Base-by-base conservation (phyloP, 164 flowering plant genomes). In the Piper betle region DNA sequence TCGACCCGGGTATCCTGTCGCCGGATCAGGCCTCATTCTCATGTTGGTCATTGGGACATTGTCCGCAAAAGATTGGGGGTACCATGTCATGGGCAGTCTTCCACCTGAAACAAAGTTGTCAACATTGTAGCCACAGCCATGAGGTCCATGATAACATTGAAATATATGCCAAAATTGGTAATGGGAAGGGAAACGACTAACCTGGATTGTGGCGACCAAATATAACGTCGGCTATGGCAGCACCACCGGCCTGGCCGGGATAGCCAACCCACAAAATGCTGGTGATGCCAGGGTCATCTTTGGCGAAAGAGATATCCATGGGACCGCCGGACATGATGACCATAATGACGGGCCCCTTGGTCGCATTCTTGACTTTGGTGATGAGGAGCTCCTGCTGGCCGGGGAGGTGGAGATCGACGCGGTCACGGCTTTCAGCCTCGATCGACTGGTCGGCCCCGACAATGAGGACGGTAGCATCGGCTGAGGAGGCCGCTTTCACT, bases 241-340 rank as follows among this genome's bases (percentile, higher is more conserved):
- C 89, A 8, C 99, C 99, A 38, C 99, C 99, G 46, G 94, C 96
- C 77, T 93, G 81, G n/a, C 98, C 97, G 52, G 98, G 98, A 74
- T 83, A 94, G 46, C 99, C 99, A 61, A 87, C 95, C 99, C 99
- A 94, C 52, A 94, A 56, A n/a, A 94, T 94, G 78, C 96, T 83
- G 3, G 78, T 67, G 37, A 94, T 72, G 54, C 78, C 81, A 2
- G 68, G 68, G 50, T 82, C 66, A 53, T 66, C 80, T 70, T 86
- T 80, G 0, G 96, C 97, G 33, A 86, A 93, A 5, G 82, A 58
- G 5, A 93, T 66, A 55, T 93, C 98, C 63, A 89, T 67, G 7
- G 91, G 91, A 9, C 98, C 97, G 18, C 87, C 98, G 12, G 94
- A 84, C 92, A 89, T 86, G 33, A 93, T 78, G 4, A 86, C 85